These are phyloP conservation scores for Exophiala sp. DNA, from an alignment of 2,329 filamentous ascomycete species.

Conservation along the genomic window DNA sequence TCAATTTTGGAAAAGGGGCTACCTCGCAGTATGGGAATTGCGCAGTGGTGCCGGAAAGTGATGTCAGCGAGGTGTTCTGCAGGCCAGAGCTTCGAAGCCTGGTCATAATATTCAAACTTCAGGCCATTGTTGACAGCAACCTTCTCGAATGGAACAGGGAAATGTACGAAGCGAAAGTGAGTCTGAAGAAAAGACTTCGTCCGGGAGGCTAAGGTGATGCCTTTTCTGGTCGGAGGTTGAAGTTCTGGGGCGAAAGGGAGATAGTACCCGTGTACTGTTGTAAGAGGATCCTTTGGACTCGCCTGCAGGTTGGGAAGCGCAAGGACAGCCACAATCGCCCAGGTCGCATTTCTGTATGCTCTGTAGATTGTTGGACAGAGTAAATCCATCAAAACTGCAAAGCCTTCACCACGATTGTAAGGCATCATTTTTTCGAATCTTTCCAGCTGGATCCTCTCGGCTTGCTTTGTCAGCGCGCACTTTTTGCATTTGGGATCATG, in stretches of 20 bases:
- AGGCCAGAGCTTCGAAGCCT: slow-evolving; percentile 36
- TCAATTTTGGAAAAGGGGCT: slow-evolving; percentile 37
- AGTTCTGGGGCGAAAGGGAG: slow-evolving; percentile 32
- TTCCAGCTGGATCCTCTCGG: slow-evolving; percentile 6
- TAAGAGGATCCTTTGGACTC: slow-evolving; percentile 22
- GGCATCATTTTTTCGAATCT: slow-evolving; percentile 9
- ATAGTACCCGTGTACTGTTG: slow-evolving; percentile 34
- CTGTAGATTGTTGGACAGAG: slow-evolving; percentile 43
- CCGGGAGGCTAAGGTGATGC: slow-evolving; percentile 43
- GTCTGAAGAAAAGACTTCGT: slow-evolving; percentile 48
- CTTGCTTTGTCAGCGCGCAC: slow-evolving; percentile 4
- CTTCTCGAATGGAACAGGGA: slow-evolving; percentile 41
- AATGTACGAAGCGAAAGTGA: slow-evolving; percentile 45
- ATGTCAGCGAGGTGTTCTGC: slow-evolving; percentile 32
- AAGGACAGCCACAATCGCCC: slow-evolving; percentile 44
- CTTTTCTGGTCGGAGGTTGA: slow-evolving; percentile 1
- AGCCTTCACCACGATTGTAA: slow-evolving; percentile 33
- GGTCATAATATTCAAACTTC: slow-evolving; percentile 49
- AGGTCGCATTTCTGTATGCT: slow-evolving; percentile 53
- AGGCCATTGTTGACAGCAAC: slow-evolving; percentile 49
- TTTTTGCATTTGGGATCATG: slow-evolving; percentile 8
- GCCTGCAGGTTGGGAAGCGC: slow-evolving; percentile 28
- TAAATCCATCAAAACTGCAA: slow-evolving; percentile 52
- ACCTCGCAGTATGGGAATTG: slow-evolving; percentile 35
- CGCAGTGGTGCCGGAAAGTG: slow-evolving; percentile 48